These are phyloP conservation scores for Mortierella sp. DNA, from an alignment of 371 early-diverging fungal genomes.

Conservation along the genomic window DNA sequence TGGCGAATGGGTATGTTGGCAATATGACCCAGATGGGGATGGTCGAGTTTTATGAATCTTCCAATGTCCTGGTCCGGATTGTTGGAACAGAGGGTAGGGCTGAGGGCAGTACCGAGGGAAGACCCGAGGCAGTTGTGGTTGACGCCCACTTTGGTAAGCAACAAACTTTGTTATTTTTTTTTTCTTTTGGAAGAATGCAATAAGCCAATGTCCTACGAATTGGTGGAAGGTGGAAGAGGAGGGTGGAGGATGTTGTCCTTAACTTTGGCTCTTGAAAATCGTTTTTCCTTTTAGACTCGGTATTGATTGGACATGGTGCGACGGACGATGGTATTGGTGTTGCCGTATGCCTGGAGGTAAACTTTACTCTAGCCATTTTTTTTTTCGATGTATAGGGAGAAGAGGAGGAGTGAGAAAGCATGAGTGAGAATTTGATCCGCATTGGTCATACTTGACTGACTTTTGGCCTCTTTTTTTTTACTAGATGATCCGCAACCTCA, in stretches of 20 bases:
- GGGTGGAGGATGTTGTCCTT: no score
- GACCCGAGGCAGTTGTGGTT: conserved; percentile 55
- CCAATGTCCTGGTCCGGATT: conserved; percentile 61
- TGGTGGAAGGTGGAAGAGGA: not conserved
- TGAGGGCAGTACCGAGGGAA: conserved; percentile 41
- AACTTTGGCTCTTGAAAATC: conserved; percentile 62
- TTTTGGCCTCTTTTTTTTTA: not conserved
- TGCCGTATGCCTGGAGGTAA: conserved; percentile 73
- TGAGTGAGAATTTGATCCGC: not conserved
- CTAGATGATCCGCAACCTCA: conserved; percentile 67
- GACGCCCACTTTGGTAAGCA: conserved; percentile 68
- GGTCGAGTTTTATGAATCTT: conserved; percentile 57
- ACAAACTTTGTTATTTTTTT: conserved; percentile 1
- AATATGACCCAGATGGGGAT: conserved; percentile 42
- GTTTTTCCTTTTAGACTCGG: conserved; percentile 68
- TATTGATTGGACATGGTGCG: conserved; percentile 83
- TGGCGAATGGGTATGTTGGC: conserved; percentile 40
- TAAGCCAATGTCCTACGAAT: no score
- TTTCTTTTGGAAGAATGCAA: not conserved
- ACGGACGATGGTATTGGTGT: conserved; percentile 89
- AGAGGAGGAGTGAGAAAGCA: no score
- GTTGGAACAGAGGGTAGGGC: conserved; percentile 55
- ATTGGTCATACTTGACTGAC: not conserved
- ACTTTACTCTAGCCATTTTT: not conserved
- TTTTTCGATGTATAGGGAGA: no score